Evolutionary conservation across 495 filamentous ascomycete genomes (phyloP).

Genomic region (Xanthoparmelia taractica): DNA sequence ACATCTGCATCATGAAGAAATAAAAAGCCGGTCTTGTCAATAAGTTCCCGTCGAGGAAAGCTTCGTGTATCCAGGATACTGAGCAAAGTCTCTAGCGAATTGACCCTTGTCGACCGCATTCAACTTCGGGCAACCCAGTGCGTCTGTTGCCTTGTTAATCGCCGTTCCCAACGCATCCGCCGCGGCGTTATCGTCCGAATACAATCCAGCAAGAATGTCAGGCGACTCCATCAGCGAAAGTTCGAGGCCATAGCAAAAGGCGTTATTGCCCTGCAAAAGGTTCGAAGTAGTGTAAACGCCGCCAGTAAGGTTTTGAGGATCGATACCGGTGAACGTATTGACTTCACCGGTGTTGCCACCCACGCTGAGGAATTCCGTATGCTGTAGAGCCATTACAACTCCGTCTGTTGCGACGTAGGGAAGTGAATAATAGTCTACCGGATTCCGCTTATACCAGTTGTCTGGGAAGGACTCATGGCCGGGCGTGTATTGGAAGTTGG

Average conservation of each 20-base stretch:
- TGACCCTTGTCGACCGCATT: constrained; percentile 24
- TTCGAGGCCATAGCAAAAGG: constrained; percentile 42
- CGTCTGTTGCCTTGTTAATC: constrained; percentile 17
- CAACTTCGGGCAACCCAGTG: constrained; percentile 27
- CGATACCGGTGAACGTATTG: constrained; percentile 48
- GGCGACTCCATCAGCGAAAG: constrained; percentile 37
- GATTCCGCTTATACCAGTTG: constrained; percentile 53
- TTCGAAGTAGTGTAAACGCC: constrained; percentile 39
- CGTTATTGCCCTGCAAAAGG: constrained; percentile 40
- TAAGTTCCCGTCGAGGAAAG: constrained; percentile 15
- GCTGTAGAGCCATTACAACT: constrained; percentile 30
- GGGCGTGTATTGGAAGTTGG: constrained; percentile 35
- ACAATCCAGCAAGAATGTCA: constrained; percentile 35
- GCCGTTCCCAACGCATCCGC: constrained; percentile 23
- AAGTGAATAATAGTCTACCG: constrained; percentile 37
- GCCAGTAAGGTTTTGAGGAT: constrained; percentile 43
- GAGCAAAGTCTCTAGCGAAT: constrained; percentile 22
- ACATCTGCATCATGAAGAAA: background rate
- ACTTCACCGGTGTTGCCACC: constrained; percentile 51
- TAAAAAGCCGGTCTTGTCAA: background rate
- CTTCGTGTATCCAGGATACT: constrained; percentile 27
- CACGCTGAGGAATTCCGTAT: constrained; percentile 33
- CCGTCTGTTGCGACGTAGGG: constrained; percentile 32
- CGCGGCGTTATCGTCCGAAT: constrained; percentile 30
- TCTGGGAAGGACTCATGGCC: constrained; percentile 35